A percentile compares a stretch with the other conserved stretches of the same genome.
Conservation (phyloP, 2,329 filamentous ascomycete genomes). For the Blastomyces gilchristii region DNA sequence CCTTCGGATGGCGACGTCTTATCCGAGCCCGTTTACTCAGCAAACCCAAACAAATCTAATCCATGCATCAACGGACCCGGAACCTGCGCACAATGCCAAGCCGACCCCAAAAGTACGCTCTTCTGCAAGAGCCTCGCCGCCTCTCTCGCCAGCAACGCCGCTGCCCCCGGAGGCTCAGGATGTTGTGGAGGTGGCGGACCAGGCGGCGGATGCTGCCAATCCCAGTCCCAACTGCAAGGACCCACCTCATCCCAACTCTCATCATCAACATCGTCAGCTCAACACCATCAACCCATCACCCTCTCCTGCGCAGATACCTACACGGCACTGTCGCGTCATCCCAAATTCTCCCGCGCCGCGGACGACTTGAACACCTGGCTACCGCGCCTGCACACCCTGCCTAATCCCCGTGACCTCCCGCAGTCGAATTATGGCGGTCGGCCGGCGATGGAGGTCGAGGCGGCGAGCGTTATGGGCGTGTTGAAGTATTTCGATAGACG, state of each 20-base stretch:
- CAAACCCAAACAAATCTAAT: slow-evolving; percentile 25
- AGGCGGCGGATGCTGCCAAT: slow-evolving; percentile 54
- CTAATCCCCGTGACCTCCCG: slow-evolving; percentile 29
- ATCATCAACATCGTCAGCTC: slow-evolving; percentile 24
- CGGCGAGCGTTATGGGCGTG: slow-evolving; percentile 77
- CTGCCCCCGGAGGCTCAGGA: slow-evolving; percentile 28
- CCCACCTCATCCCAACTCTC: not conserved
- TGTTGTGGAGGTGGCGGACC: slow-evolving; percentile 53
- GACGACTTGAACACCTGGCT: slow-evolving; percentile 68
- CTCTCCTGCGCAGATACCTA: slow-evolving; percentile 68
- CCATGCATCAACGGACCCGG: slow-evolving; percentile 59
- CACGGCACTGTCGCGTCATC: slow-evolving; percentile 66
- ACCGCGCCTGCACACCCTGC: slow-evolving; percentile 56
- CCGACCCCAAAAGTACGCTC: slow-evolving; percentile 67
- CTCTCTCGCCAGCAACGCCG: slow-evolving; percentile 33
- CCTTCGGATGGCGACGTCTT: slow-evolving; percentile 49
- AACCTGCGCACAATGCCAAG: slow-evolving; percentile 66
- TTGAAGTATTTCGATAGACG: slow-evolving; percentile 68
- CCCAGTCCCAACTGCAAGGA: slow-evolving; percentile 17
- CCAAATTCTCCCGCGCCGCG: slow-evolving; percentile 61
- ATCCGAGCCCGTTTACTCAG: slow-evolving; percentile 36
- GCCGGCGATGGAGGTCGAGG: slow-evolving; percentile 65
- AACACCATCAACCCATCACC: slow-evolving; percentile 37
- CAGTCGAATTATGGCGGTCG: slow-evolving; percentile 21
- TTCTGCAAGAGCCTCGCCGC: slow-evolving; percentile 76